phyloP scores from a whole-genome alignment of 192 early-diverging fungal species.

The Gonapodya sp. region DNA sequence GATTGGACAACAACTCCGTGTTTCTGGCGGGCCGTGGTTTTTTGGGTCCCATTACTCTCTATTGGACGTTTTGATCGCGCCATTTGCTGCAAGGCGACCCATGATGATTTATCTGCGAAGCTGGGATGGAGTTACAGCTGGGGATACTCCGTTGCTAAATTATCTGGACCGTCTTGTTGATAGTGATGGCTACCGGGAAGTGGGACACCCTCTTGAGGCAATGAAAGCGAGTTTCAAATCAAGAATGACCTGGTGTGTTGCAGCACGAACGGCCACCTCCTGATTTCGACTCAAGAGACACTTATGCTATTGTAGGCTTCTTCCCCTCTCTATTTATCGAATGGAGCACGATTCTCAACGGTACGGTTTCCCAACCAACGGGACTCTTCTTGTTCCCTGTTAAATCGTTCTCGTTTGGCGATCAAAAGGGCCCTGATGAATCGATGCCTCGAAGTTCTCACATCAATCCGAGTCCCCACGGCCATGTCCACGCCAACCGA shows the following conservation, averaged over 20 bases:
- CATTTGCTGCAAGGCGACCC: neutral
- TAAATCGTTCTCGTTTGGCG: too few relatives aligned
- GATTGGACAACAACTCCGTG: neutral
- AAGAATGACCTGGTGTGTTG: neutral
- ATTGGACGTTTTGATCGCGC: neutral
- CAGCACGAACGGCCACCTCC: too few relatives aligned
- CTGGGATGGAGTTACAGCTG: neutral
- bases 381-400: too few relatives aligned
- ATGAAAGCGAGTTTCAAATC: neutral
- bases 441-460: neutral
- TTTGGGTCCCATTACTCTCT: neutral
- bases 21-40: neutral
- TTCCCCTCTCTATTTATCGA: neutral
- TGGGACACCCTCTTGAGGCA: neutral
- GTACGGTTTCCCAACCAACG: neutral
- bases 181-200: neutral
- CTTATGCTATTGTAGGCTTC: too few relatives aligned
- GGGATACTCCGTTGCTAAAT: neutral
- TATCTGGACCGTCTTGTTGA: neutral
- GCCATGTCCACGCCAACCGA: neutral
- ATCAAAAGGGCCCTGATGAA: neutral
- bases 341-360: neutral
- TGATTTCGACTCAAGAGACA: too few relatives aligned
- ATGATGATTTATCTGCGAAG: neutral
- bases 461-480: neutral